Conservation (phyloP, 2,329 filamentous ascomycete species). For the Zalaria obscura region DNA sequence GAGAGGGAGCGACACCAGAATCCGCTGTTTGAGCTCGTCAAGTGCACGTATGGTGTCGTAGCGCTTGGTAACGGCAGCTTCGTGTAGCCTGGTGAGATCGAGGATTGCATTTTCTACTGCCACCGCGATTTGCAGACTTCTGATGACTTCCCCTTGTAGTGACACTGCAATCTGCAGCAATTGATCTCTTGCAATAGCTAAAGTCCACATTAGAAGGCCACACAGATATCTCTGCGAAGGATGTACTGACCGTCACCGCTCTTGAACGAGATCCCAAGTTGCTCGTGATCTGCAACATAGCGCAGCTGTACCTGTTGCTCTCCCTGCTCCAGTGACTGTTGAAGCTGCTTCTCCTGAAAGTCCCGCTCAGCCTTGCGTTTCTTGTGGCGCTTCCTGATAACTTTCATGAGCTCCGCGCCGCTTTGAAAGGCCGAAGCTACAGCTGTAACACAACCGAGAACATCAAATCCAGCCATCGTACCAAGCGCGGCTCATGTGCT, state of each 20-base stretch:
- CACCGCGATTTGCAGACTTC: slow-evolving; percentile 22
- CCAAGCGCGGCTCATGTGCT: too few relatives aligned
- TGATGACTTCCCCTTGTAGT: slow-evolving; percentile 26
- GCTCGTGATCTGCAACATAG: slow-evolving; percentile 18
- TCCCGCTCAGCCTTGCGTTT: slow-evolving; percentile 12
- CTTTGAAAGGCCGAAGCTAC: slow-evolving; percentile 27
- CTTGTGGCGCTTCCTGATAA: slow-evolving; percentile 18
- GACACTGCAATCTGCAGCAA: slow-evolving; percentile 20
- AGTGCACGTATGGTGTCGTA: slow-evolving; percentile 18
- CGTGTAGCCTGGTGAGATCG: slow-evolving; percentile 20
- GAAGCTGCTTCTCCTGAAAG: slow-evolving; percentile 22
- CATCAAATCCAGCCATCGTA: slow-evolving; percentile 15
- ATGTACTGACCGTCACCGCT: slow-evolving; percentile 16
- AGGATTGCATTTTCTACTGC: slow-evolving; percentile 18
- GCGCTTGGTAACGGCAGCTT: slow-evolving; percentile 20
- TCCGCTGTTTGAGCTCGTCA: slow-evolving; percentile 22
- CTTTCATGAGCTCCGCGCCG: slow-evolving; percentile 21
- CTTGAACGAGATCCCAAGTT: slow-evolving; percentile 20
- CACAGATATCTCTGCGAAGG: background rate
- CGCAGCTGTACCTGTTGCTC: slow-evolving; percentile 19
- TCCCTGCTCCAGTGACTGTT: slow-evolving; percentile 22
- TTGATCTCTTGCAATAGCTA: slow-evolving; percentile 14
- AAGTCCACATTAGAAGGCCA: background rate
- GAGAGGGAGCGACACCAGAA: slow-evolving; percentile 9
- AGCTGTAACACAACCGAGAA: slow-evolving; percentile 24